Conservation (phyloP, 176 grass and related monocot genomes). For the Panicum miliaceum region DNA sequence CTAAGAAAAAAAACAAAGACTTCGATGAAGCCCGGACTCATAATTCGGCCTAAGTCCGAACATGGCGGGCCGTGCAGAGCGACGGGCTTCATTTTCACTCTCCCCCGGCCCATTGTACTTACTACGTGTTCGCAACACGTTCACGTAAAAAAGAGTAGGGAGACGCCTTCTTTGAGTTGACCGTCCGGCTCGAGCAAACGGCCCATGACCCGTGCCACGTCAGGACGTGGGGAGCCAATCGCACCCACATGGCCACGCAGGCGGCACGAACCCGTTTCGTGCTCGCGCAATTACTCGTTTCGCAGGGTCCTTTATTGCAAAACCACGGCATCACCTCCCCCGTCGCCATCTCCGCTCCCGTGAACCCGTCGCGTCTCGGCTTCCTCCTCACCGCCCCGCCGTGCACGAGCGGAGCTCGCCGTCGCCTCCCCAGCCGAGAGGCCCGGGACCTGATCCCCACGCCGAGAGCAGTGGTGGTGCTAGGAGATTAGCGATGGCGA, state of each 20-base stretch:
- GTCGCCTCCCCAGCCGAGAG: background rate
- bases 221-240: constrained; percentile 12
- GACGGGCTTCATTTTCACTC: background rate
- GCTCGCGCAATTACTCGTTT: constrained; percentile 23
- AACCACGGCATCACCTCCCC: constrained; percentile 36
- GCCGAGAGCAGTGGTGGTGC: background rate
- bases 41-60: too few relatives aligned
- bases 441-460: background rate
- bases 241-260: constrained; percentile 28
- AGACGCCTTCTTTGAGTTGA: background rate
- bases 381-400: background rate
- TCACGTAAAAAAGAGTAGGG: rapidly evolving
- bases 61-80: too few relatives aligned
- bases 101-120: background rate
- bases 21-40: too few relatives aligned
- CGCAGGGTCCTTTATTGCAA: constrained; percentile 43
- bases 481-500: constrained; percentile 22
- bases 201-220: constrained; percentile 13
- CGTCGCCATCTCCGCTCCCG: constrained; percentile 31
- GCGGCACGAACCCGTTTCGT: background rate
- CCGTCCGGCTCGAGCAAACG: background rate
- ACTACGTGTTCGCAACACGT: background rate
- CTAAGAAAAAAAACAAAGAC: too few relatives aligned
- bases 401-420: constrained; percentile 30
- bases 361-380: constrained; percentile 1